Conservation (phyloP, 176 grass and related monocot genomes). For the Tillandsia fasciculata region DNA sequence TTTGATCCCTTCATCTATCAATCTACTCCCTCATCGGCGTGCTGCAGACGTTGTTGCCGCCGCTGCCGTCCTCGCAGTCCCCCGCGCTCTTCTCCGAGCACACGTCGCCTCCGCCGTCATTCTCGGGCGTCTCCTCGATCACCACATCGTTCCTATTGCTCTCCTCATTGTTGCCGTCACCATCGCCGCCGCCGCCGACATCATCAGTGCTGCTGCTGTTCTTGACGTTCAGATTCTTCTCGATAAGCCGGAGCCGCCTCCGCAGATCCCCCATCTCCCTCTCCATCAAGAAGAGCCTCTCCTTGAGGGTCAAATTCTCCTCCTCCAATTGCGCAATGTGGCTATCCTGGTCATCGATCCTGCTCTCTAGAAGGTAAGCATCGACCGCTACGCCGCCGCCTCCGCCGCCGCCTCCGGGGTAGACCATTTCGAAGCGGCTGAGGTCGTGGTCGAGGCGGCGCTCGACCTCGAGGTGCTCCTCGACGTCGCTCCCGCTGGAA, state of each 20-base stretch:
- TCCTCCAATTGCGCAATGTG: conserved; percentile 62
- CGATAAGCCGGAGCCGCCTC: conserved; percentile 41
- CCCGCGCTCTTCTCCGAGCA: conserved; percentile 22
- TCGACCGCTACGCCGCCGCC: conserved; percentile 19
- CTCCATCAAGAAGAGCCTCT: conserved; percentile 86
- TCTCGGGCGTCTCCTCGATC: conserved; percentile 19
- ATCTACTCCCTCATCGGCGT: conserved; percentile 18
- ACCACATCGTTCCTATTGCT: conserved; percentile 19
- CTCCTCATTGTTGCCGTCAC: conserved; percentile 17
- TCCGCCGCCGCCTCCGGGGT: conserved; percentile 29
- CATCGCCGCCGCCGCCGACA: neutral
- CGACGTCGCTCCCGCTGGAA: conserved; percentile 74
- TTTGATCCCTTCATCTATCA: neutral
- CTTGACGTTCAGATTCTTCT: conserved; percentile 38
- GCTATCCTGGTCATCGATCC: conserved; percentile 42
- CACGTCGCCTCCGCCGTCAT: conserved; percentile 15
- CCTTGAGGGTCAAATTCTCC: conserved; percentile 83
- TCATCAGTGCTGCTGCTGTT: conserved; percentile 10
- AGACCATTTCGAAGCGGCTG: conserved; percentile 93
- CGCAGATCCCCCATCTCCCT: conserved; percentile 70
- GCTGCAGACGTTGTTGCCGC: neutral
- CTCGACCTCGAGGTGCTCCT: conserved; percentile 87
- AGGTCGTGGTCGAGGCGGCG: conserved; percentile 82
- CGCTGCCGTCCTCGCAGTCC: neutral
- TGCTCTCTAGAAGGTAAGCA: conserved; percentile 3